Percentiles rank a stretch among this genome's conserved stretches.
These are phyloP conservation scores for Biancaea sappan DNA, from an alignment of 306 rosid species.

Conservation along the genomic window DNA sequence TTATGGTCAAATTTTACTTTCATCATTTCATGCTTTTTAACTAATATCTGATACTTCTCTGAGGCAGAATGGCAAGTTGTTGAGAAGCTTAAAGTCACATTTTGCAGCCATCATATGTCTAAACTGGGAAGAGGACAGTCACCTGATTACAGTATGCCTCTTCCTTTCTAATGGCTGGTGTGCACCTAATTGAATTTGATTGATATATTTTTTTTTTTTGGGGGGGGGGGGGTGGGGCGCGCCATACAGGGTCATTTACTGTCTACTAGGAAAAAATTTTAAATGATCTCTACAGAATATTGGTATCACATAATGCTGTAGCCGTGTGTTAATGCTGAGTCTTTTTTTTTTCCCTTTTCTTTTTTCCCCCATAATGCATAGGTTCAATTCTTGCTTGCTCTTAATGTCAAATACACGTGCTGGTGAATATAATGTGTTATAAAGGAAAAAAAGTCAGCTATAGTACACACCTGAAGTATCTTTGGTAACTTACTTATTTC, in stretches of 20 bases:
- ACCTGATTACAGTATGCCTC: constrained; percentile 53
- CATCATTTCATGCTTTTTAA: constrained; percentile 20
- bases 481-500: background rate
- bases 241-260: constrained; percentile 7
- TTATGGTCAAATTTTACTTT: constrained; percentile 29
- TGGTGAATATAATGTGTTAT: background rate
- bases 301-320: constrained; percentile 13
- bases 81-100: constrained; percentile 85
- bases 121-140: constrained; percentile 91
- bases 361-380: too few relatives aligned
- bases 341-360: constrained; percentile 24
- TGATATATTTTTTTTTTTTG: constrained; percentile 11
- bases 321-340: constrained; percentile 3
- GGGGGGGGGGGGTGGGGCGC: too few relatives aligned
- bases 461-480: background rate
- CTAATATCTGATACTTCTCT: constrained; percentile 33
- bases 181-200: constrained; percentile 26
- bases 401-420: constrained; percentile 1
- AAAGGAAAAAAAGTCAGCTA: constrained; percentile 2
- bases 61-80: constrained; percentile 79
- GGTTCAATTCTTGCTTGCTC: background rate
- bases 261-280: constrained; percentile 25
- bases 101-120: constrained; percentile 71
- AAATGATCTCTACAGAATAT: constrained; percentile 4
- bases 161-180: constrained; percentile 29